Conservation (phyloP, 805 yeast genomes). For the Schwanniomyces polymorphus region DNA sequence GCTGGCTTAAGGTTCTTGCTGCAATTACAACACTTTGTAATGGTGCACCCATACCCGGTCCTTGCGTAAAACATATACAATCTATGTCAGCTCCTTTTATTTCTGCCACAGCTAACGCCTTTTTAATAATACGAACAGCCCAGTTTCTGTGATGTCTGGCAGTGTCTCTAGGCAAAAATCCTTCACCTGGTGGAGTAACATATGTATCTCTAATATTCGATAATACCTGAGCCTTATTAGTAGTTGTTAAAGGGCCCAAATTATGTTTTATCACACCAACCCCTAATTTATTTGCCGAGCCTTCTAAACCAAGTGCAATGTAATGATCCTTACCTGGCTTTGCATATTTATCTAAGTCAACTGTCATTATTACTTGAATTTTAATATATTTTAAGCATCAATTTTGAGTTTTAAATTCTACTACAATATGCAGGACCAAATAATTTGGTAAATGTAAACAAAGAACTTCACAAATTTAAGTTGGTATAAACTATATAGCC, state of each 20-base stretch:
- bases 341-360: constrained; percentile 46
- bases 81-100: constrained; percentile 56
- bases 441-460: background rate
- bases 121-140: constrained; percentile 77
- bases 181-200: constrained; percentile 97
- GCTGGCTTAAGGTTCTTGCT: constrained; percentile 78
- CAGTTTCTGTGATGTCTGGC: constrained; percentile 96
- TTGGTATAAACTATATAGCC: background rate
- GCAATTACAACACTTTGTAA: constrained; percentile 89
- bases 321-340: constrained; percentile 50
- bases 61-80: constrained; percentile 91
- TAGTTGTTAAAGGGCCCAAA: constrained; percentile 52
- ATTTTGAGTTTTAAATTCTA: background rate
- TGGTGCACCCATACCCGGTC: constrained; percentile 99
- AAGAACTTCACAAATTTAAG: background rate
- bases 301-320: constrained; percentile 89
- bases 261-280: constrained; percentile 86
- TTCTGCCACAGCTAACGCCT: constrained; percentile 63
- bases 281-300: constrained; percentile 95
- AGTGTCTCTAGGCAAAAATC: constrained; percentile 93
- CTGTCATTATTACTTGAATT: constrained; percentile 24
- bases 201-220: constrained; percentile 95
- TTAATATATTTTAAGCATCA: background rate
- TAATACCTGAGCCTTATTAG: constrained; percentile 71
- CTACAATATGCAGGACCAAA: background rate